Base-by-base conservation (phyloP, 1,284 basidiomycete species). In the Tremellales sp. region DNA sequence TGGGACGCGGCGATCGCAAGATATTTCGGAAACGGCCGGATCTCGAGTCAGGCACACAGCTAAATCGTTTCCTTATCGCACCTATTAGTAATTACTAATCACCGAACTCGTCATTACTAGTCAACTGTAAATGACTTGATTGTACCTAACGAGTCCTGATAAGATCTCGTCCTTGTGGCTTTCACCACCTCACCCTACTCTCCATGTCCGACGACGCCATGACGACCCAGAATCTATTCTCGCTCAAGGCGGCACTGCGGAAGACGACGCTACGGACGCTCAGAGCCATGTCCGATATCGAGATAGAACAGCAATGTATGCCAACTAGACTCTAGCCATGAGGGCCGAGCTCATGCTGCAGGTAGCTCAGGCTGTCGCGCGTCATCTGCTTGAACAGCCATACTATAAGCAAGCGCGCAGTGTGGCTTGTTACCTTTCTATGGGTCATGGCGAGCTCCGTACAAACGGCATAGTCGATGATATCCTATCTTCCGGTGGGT, bases 391-490 rank as follows among this genome's bases (percentile, higher is more conserved):
- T 2, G 42, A 58, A 8, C 49, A 59, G 41, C 56, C 58, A 10
- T 63, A 64, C 37, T 72, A 65, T 56, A 41, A 57, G 7, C 48
- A 58, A 4, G 69, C 70, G 2, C 53, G 56, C 27, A 54, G 52
- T 1, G 60, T 75, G 0, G 68, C 62, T 6, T 74, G 72, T 53
- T 75, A 75, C 46, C 60, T 74, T 15, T 63, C 59, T 31, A 75
- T 75, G 73, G 49, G 53, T 10, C 58, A 64, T 40, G 70, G 71
- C 0, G 73, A 75, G 54, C 58, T 74, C 19, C 53, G 61, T n/a
- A 75, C 73, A 0, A 48, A 51, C 17, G 54, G 49, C 4, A 67
- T 75, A 4, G 68, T 73, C 2, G 21, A 54, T 3, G 60, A 70
- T 33, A 37, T 72, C 13, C 49, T 75, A n/a, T 43, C 42, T 17